A percentile compares a stretch with the other conserved stretches of the same genome.
These are phyloP conservation scores for Trifolium fragiferum DNA, from an alignment of 306 rosid species.

Conservation along the genomic window DNA sequence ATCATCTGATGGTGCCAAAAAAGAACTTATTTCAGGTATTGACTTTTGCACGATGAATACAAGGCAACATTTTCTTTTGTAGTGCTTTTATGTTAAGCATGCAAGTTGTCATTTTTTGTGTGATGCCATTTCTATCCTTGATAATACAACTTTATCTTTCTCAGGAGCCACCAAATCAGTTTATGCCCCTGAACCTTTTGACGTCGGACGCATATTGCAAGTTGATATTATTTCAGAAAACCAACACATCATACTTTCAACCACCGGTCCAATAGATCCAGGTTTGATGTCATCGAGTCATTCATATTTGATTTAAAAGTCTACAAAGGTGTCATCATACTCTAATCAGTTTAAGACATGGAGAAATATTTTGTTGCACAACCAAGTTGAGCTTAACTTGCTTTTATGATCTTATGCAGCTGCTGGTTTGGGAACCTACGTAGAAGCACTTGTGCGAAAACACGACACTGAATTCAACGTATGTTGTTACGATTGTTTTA, in stretches of 20 bases:
- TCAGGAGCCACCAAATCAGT: slow-evolving; percentile 90
- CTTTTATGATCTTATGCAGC: slow-evolving; percentile 64
- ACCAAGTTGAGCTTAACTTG: slow-evolving; percentile 29
- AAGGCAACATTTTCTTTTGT: slow-evolving; percentile 1
- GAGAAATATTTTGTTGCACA: slow-evolving; percentile 11
- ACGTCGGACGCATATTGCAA: slow-evolving; percentile 81
- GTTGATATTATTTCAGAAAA: slow-evolving; percentile 64
- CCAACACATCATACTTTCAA: slow-evolving; percentile 60
- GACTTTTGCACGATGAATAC: slow-evolving; percentile 7
- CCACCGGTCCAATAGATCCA: slow-evolving; percentile 87
- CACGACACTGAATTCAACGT: slow-evolving; percentile 95
- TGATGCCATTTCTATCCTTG: not conserved
- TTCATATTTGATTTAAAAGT: slow-evolving; percentile 5
- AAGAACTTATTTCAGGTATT: slow-evolving; percentile 90
- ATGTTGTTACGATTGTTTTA: slow-evolving; percentile 47
- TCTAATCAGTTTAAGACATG: slow-evolving; percentile 26
- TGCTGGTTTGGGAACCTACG: slow-evolving; percentile 97
- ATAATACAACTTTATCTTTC: slow-evolving; percentile 34
- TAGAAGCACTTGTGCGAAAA: slow-evolving; percentile 93
- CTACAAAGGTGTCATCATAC: not conserved
- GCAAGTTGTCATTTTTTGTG: slow-evolving; percentile 3
- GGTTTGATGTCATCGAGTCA: slow-evolving; percentile 56
- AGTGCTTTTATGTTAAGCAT: not conserved
- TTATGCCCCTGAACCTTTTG: slow-evolving; percentile 97
- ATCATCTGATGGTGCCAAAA: slow-evolving; percentile 72